These are phyloP conservation scores for Chionographis japonica DNA, from an alignment of 106 monocot genomes.

Conservation along the genomic window DNA sequence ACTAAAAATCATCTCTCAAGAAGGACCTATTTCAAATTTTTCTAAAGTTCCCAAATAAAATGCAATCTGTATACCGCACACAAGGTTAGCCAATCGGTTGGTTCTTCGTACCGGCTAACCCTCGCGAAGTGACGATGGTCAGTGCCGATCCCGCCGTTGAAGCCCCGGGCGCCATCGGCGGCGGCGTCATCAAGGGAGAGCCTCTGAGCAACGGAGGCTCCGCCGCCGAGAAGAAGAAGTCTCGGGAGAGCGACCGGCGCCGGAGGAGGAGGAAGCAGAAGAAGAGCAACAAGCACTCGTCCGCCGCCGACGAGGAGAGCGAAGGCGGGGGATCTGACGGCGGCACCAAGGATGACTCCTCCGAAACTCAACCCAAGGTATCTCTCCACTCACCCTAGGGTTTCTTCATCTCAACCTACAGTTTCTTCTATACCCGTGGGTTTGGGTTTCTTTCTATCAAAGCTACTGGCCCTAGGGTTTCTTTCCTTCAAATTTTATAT, in stretches of 20 bases:
- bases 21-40: too few relatives aligned
- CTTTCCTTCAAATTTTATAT: not conserved
- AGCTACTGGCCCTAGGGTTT: conserved; percentile 1
- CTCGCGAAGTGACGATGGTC: too few relatives aligned
- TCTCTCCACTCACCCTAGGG: not conserved
- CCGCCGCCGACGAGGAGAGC: conserved; percentile 16
- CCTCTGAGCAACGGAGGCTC: conserved; percentile 22
- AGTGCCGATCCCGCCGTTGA: not conserved
- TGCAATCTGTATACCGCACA: too few relatives aligned
- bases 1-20: too few relatives aligned
- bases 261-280: conserved; percentile 87
- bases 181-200: conserved; percentile 9
- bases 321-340: conserved; percentile 24
- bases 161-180: not conserved
- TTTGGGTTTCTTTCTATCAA: not conserved
- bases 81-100: too few relatives aligned
- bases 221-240: conserved; percentile 50
- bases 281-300: conserved; percentile 55
- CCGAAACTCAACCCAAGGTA: conserved; percentile 37
- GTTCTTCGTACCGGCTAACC: too few relatives aligned
- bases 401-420: not conserved
- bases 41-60: too few relatives aligned
- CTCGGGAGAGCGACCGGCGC: conserved; percentile 70
- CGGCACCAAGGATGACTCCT: conserved; percentile 27
- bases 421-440: too few relatives aligned